Base-by-base conservation (phyloP, 192 early-diverging fungal genomes). In the Linnemannia schmuckeri region DNA sequence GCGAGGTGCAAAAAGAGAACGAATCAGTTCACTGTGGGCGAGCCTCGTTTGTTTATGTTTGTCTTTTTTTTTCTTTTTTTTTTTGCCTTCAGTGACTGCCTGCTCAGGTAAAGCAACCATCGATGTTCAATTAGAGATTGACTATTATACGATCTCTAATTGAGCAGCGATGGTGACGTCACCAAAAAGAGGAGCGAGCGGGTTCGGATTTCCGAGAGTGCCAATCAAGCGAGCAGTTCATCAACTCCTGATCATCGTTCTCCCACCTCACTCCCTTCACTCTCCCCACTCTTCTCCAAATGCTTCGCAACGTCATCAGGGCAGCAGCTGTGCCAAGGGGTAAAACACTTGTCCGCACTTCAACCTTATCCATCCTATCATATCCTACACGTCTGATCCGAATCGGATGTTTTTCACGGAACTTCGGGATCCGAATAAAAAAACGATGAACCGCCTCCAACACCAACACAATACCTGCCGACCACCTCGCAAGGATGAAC, bases 251-350 rank as follows among this genome's bases (percentile, higher is more conserved):
- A 75, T 76, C 80, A 15, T 57, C 54, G 75, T 70, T 68, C 37
- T 66, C 75, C 35, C 72, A n/a, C 22, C 61, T 73, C 24, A 57
- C 27, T 55, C 73, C 47, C 79, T 38, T 44, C 57, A 69, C 41
- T 79, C 71, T 75, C 71, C 40, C 75, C 70, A 68, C 47, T 74
- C n/a, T 57, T 47, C 30, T 17, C 41, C 78, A 66, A 46, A 87
- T 87, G 85, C 75, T 87, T 71, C 85, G 85, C 72, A 81, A 72
- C 76, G 85, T 87, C 76, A 74, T 81, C 66, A 77, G 85, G 69
- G 85, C 85, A 68, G 70, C 85, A 74, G 76, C 85, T 76, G 75
- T 87, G 46, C 85, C 85, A 87, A 87, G 85, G 85, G 85, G 85
- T 87, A 87, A 85, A 74, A 20, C 33, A 33, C 27, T 68, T 33